Percentiles rank a stretch among this genome's conserved stretches.
phyloP scores from a whole-genome alignment of 2,329 filamentous ascomycete species.

The Geosmithia putterillii region DNA sequence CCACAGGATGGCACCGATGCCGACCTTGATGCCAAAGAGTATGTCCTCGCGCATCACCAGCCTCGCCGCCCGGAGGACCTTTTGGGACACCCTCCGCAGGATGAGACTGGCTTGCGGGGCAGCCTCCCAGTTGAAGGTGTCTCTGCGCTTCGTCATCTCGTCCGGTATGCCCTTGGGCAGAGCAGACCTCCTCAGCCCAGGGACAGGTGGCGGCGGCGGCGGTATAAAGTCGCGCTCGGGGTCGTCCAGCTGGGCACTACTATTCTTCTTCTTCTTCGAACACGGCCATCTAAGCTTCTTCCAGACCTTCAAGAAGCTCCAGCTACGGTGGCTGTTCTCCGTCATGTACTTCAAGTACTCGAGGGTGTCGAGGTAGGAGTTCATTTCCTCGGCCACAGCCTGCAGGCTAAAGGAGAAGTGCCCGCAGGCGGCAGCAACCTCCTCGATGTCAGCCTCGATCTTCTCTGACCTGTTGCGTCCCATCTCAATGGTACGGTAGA shows the following conservation, averaged over 20 bases:
- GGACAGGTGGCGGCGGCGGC: conserved; percentile 22
- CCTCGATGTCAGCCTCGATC: conserved; percentile 86
- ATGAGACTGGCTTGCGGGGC: conserved; percentile 31
- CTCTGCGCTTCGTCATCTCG: conserved; percentile 36
- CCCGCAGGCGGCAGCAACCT: conserved; percentile 93
- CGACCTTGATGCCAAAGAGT: conserved; percentile 83
- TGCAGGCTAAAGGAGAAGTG: conserved; percentile 90
- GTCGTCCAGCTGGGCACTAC: conserved; percentile 15
- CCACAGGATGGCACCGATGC: conserved; percentile 78
- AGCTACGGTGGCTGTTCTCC: conserved; percentile 50
- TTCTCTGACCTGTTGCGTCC: conserved; percentile 56
- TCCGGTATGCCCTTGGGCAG: conserved; percentile 44
- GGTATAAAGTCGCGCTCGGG: conserved; percentile 29
- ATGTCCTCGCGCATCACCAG: conserved; percentile 44
- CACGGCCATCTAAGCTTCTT: conserved; percentile 10
- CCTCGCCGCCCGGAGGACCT: conserved; percentile 29
- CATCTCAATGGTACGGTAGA: conserved; percentile 72
- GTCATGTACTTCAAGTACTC: conserved; percentile 71
- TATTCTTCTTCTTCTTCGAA: conserved; percentile 9
- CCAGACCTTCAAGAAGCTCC: conserved; percentile 87
- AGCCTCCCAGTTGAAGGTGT: conserved; percentile 45
- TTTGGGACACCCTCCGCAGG: conserved; percentile 31
- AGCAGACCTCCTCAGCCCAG: conserved; percentile 38
- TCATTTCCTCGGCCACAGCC: conserved; percentile 83
- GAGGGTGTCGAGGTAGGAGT: conserved; percentile 68